These are phyloP conservation scores for Hypoxylon sp. DNA, from an alignment of 2,329 filamentous ascomycete genomes.

Conservation along the genomic window DNA sequence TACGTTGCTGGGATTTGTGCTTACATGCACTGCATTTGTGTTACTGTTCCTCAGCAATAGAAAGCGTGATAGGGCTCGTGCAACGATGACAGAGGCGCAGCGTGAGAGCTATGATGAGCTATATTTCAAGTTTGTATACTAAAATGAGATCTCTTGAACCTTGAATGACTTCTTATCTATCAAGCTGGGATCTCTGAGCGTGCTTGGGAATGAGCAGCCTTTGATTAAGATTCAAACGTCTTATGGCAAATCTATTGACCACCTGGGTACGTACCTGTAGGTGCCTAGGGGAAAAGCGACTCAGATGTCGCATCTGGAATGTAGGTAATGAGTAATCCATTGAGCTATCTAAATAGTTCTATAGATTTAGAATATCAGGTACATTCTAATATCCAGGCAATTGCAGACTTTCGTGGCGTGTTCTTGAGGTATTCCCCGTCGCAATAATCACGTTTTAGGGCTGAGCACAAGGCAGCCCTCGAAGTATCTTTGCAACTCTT, in stretches of 20 bases:
- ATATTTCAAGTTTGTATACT: constrained; percentile 50
- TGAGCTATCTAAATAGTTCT: neutral
- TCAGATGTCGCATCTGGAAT: neutral
- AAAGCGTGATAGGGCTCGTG: constrained; percentile 43
- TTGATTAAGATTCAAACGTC: neutral
- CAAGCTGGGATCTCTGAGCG: neutral
- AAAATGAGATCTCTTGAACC: constrained; percentile 1
- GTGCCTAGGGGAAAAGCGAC: neutral
- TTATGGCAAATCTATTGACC: neutral
- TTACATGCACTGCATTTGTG: constrained; percentile 33
- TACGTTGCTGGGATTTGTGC: constrained; percentile 44
- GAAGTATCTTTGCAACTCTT: constrained; percentile 56
- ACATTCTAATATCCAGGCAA: neutral
- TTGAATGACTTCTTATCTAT: neutral
- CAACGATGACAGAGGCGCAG: constrained; percentile 45
- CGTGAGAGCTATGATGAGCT: constrained; percentile 46
- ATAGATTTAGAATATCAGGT: neutral
- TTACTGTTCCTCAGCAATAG: constrained; percentile 41
- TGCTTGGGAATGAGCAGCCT: neutral
- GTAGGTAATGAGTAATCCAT: neutral
- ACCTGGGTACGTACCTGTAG: neutral
- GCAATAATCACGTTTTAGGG: constrained; percentile 12
- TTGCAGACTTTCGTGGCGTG: too few relatives aligned
- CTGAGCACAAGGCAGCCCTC: constrained; percentile 48
- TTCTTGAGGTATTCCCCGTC: neutral